Evolutionary conservation across 331 rosid genomes (phyloP).

Genomic region (Cydonia oblonga): DNA sequence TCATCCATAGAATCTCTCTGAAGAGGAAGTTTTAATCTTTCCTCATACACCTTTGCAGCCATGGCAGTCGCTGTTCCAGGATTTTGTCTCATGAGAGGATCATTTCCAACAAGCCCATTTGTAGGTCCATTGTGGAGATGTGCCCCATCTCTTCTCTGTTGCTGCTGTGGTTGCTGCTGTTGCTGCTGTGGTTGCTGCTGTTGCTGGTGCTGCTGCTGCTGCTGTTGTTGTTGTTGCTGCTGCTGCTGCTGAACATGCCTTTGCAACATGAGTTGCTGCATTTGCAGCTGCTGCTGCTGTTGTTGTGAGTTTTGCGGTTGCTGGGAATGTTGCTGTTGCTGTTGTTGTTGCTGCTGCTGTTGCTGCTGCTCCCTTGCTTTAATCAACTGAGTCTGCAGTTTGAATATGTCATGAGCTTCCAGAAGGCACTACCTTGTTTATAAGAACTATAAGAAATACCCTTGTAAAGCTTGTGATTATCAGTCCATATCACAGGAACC

Average conservation of each 20-base stretch:
- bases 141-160: constrained; percentile 77
- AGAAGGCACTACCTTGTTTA: background rate
- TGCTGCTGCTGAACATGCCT: constrained; percentile 75
- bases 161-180: constrained; percentile 37
- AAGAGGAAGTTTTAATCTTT: constrained; percentile 67
- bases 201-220: constrained; percentile 40
- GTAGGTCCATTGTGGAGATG: constrained; percentile 70
- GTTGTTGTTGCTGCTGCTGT: constrained; percentile 26
- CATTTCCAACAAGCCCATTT: constrained; percentile 81
- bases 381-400: constrained; percentile 67
- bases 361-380: constrained; percentile 92
- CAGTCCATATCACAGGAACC: background rate
- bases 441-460: background rate
- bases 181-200: constrained; percentile 33
- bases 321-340: constrained; percentile 46
- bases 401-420: constrained; percentile 21
- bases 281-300: constrained; percentile 75
- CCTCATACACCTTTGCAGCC: constrained; percentile 95
- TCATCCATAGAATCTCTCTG: constrained; percentile 94
- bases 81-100: constrained; percentile 56
- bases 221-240: constrained; percentile 46
- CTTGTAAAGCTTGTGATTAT: constrained; percentile 1
- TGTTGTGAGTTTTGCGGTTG: constrained; percentile 43
- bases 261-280: constrained; percentile 74
- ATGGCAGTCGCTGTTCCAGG: constrained; percentile 84